Conservation (phyloP, 108 stramenopile species). For the Skeletonema potamos region DNA sequence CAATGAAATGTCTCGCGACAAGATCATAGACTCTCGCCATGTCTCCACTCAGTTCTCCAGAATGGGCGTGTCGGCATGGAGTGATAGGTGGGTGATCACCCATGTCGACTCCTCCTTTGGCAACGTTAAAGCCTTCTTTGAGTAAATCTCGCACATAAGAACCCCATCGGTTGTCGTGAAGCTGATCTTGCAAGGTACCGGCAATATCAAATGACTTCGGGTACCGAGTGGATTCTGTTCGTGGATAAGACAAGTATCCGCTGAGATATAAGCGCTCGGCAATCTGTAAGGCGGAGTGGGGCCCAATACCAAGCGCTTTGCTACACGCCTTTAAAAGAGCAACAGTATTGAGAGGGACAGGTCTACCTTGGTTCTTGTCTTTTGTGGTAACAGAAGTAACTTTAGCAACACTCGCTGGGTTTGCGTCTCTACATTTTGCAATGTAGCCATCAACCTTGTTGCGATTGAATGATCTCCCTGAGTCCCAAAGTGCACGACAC, state of each 20-base stretch:
- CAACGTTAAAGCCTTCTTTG: slow-evolving; percentile 39
- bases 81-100: slow-evolving; percentile 87
- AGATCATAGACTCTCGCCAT: slow-evolving; percentile 88
- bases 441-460: slow-evolving; percentile 62
- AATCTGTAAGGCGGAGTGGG: slow-evolving; percentile 71
- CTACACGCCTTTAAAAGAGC: slow-evolving; percentile 77
- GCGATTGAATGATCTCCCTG: slow-evolving; percentile 74
- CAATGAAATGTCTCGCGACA: slow-evolving; percentile 87
- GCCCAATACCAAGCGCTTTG: slow-evolving; percentile 86
- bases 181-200: slow-evolving; percentile 75
- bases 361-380: slow-evolving; percentile 87
- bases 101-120: slow-evolving; percentile 85
- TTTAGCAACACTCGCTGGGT: slow-evolving; percentile 34
- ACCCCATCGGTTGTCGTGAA: slow-evolving; percentile 73
- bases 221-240: slow-evolving; percentile 83
- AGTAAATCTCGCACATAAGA: slow-evolving; percentile 68
- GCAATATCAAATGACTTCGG: slow-evolving; percentile 82
- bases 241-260: slow-evolving; percentile 85
- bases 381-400: slow-evolving; percentile 68
- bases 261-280: slow-evolving; percentile 85
- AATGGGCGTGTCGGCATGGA: slow-evolving; percentile 62
- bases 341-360: slow-evolving; percentile 81
- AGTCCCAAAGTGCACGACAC: slow-evolving; percentile 69
- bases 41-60: slow-evolving; percentile 72
- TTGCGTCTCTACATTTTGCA: slow-evolving; percentile 51